These are phyloP conservation scores for Tirmania nivea DNA, from an alignment of 495 filamentous ascomycete genomes.

Conservation along the genomic window DNA sequence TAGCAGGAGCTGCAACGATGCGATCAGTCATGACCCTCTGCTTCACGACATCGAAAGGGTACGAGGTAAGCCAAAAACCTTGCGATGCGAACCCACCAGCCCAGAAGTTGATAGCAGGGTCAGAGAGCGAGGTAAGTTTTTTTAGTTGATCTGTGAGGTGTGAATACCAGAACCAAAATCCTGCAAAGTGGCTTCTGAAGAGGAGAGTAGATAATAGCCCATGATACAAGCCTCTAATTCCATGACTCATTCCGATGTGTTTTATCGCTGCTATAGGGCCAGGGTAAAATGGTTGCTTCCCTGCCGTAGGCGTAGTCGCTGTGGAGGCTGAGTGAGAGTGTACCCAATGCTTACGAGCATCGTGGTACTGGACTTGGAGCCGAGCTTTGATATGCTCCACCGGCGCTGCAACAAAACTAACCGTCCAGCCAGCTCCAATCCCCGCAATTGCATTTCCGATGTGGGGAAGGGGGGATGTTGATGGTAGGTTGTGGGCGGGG, in stretches of 20 bases:
- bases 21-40: constrained; percentile 94
- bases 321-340: not conserved
- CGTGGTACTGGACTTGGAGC: constrained; percentile 69
- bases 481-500: constrained; percentile 19
- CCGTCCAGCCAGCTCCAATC: constrained; percentile 67
- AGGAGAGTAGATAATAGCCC: constrained; percentile 66
- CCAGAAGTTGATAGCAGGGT: constrained; percentile 84
- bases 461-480: constrained; percentile 18
- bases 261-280: constrained; percentile 65
- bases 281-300: constrained; percentile 37
- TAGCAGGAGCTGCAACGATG: constrained; percentile 50
- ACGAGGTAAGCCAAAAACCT: constrained; percentile 78
- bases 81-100: constrained; percentile 82
- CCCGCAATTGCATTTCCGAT: constrained; percentile 74
- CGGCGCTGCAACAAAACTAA: constrained; percentile 77
- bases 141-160: constrained; percentile 47
- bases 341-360: constrained; percentile 4
- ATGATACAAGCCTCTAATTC: constrained; percentile 59
- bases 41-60: constrained; percentile 89
- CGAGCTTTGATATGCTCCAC: constrained; percentile 92
- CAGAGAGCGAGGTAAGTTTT: constrained; percentile 44
- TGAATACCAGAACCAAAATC: constrained; percentile 91
- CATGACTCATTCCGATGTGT: constrained; percentile 51
- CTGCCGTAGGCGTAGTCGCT: too few relatives aligned
- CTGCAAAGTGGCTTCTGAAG: constrained; percentile 87